phyloP scores from a whole-genome alignment of 1,139 yeast species.

The Pichia sp. region DNA sequence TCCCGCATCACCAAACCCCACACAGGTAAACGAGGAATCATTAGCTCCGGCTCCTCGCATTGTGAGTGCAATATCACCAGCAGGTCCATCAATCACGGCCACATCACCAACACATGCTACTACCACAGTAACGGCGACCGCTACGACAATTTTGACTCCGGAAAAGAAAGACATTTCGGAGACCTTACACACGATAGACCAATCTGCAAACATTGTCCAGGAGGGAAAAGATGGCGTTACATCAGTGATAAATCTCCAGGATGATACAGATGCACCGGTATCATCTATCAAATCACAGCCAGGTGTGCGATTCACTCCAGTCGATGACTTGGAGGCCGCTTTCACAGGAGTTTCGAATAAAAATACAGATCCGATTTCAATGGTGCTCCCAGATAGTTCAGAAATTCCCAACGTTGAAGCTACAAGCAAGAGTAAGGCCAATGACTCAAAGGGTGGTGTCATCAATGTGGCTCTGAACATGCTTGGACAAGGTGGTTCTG shows the following conservation, averaged over 20 bases:
- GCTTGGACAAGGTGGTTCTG: slow-evolving; percentile 4
- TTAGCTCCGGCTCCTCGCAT: too few relatives aligned
- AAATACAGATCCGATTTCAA: slow-evolving; percentile 9
- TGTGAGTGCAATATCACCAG: not conserved
- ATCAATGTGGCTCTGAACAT: slow-evolving; percentile 7
- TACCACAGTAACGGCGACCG: not conserved
- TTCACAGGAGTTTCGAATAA: slow-evolving; percentile 30
- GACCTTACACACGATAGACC: not conserved
- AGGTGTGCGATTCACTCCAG: slow-evolving; percentile 23
- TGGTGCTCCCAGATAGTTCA: slow-evolving; percentile 9
- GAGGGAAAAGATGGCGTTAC: not conserved
- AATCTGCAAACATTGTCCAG: not conserved
- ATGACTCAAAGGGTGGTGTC: slow-evolving; percentile 1
- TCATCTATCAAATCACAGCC: slow-evolving; percentile 11
- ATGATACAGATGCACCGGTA: not conserved
- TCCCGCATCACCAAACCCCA: too few relatives aligned
- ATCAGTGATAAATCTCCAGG: not conserved
- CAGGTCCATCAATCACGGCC: not conserved
- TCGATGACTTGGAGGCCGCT: slow-evolving; percentile 30
- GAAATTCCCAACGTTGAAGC: slow-evolving; percentile 1
- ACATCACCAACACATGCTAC: not conserved
- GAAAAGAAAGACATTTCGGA: not conserved
- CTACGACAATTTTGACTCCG: not conserved
- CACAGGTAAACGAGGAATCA: too few relatives aligned
- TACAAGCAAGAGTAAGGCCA: not conserved